These are phyloP conservation scores for Teunomyces panamensis DNA, from an alignment of 805 yeast genomes.

Conservation along the genomic window DNA sequence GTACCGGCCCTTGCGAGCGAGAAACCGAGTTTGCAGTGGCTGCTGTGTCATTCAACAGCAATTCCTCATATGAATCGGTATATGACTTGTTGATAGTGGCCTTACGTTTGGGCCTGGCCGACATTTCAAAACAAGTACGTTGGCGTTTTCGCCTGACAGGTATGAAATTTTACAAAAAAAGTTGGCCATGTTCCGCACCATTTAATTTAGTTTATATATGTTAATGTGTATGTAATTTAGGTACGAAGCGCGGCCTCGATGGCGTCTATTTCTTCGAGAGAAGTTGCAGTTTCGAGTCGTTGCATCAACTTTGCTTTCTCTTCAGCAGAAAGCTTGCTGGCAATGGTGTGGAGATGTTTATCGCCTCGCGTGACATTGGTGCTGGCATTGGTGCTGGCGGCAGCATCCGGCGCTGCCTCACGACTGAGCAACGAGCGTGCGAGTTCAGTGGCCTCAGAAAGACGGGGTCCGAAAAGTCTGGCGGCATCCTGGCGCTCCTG, in stretches of 20 bases:
- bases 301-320: constrained; percentile 51
- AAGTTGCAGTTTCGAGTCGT: constrained; percentile 59
- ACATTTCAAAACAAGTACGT: constrained; percentile 9
- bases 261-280: constrained; percentile 70
- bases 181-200: background rate
- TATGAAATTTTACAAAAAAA: background rate
- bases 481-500: constrained; percentile 48
- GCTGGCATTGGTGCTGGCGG: constrained; percentile 12
- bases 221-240: background rate
- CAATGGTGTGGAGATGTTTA: constrained; percentile 32
- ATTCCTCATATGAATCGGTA: constrained; percentile 29
- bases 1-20: background rate
- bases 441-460: constrained; percentile 18
- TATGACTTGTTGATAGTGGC: constrained; percentile 38
- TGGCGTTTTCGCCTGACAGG: background rate
- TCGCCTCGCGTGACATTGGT: constrained; percentile 18
- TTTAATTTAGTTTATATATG: background rate
- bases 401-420: constrained; percentile 1
- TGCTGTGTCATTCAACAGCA: constrained; percentile 19
- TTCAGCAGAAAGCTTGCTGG: constrained; percentile 49
- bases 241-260: constrained; percentile 43
- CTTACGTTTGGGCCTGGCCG: constrained; percentile 33
- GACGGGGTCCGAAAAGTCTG: constrained; percentile 36
- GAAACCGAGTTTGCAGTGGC: background rate
- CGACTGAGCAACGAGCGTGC: constrained; percentile 11